These are phyloP conservation scores for Decorospora gaudefroyi DNA, from an alignment of 2,329 filamentous ascomycete genomes.

Conservation along the genomic window DNA sequence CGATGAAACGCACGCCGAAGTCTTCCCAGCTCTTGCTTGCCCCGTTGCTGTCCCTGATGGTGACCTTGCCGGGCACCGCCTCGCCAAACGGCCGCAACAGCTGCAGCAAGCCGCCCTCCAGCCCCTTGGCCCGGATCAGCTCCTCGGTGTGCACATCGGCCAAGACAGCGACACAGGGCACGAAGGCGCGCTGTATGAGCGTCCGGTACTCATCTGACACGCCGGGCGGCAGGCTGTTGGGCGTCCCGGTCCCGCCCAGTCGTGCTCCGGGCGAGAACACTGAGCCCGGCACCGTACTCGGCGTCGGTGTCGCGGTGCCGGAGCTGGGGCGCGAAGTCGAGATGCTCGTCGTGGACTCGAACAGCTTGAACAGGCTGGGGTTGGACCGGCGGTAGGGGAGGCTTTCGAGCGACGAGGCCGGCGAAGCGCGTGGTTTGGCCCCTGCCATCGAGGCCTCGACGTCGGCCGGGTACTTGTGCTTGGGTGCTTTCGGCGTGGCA, in stretches of 20 bases:
- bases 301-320: conserved; percentile 51
- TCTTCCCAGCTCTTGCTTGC: conserved; percentile 83
- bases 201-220: conserved; percentile 60
- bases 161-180: conserved; percentile 84
- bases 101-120: conserved; percentile 79
- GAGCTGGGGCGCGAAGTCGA: conserved; percentile 50
- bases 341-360: conserved; percentile 56
- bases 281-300: conserved; percentile 44
- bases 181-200: conserved; percentile 81
- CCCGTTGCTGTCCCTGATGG: conserved; percentile 86
- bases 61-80: conserved; percentile 81
- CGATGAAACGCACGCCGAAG: conserved; percentile 84
- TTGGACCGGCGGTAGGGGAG: conserved; percentile 60
- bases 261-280: conserved; percentile 52
- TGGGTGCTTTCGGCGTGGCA: conserved; percentile 45
- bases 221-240: conserved; percentile 48
- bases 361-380: conserved; percentile 58
- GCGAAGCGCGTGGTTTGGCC: conserved; percentile 64
- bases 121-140: conserved; percentile 80
- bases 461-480: conserved; percentile 58
- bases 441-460: conserved; percentile 64
- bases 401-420: conserved; percentile 62
- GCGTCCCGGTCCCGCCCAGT: conserved; percentile 46
- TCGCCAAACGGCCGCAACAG: conserved; percentile 91
- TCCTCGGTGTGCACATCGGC: conserved; percentile 85